Conservation (phyloP, 371 early-diverging fungal species). For the Haplosporangium sp. region DNA sequence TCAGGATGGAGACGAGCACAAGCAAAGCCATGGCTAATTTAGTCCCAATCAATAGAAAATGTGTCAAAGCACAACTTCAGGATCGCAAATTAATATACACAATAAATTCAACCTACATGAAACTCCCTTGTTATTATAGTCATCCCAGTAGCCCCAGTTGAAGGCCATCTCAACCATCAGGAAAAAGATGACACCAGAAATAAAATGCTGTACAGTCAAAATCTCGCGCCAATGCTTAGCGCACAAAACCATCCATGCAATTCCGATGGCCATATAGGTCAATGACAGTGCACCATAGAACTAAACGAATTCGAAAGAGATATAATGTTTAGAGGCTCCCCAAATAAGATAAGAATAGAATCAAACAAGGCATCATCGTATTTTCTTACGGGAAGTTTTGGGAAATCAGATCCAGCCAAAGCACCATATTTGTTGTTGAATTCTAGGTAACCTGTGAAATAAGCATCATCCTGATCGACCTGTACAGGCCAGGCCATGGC, state of each 20-base stretch:
- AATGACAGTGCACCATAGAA: constrained; percentile 79
- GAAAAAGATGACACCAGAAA: constrained; percentile 86
- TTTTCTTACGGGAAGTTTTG: constrained; percentile 77
- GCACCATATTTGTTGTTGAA: constrained; percentile 87
- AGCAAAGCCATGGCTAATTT: constrained; percentile 67
- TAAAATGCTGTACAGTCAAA: constrained; percentile 89
- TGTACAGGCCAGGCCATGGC: constrained; percentile 55
- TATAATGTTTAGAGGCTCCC: background rate
- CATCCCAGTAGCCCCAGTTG: constrained; percentile 88
- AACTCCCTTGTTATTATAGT: constrained; percentile 77
- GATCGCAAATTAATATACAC: background rate
- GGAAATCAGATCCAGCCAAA: constrained; percentile 88
- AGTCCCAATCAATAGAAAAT: background rate
- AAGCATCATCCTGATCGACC: constrained; percentile 19
- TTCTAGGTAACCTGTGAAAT: constrained; percentile 71
- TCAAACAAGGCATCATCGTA: background rate
- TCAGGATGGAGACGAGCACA: constrained; percentile 79
- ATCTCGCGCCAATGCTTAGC: constrained; percentile 89
- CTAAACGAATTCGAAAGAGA: constrained; percentile 21
- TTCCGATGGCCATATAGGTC: constrained; percentile 77
- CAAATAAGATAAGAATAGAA: background rate
- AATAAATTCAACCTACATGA: constrained; percentile 58
- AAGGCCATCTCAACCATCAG: constrained; percentile 91
- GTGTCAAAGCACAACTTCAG: constrained; percentile 7
- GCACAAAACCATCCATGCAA: constrained; percentile 81